These are phyloP conservation scores for Termitomyces sp. DNA, from an alignment of 768 basidiomycete genomes.

Conservation along the genomic window DNA sequence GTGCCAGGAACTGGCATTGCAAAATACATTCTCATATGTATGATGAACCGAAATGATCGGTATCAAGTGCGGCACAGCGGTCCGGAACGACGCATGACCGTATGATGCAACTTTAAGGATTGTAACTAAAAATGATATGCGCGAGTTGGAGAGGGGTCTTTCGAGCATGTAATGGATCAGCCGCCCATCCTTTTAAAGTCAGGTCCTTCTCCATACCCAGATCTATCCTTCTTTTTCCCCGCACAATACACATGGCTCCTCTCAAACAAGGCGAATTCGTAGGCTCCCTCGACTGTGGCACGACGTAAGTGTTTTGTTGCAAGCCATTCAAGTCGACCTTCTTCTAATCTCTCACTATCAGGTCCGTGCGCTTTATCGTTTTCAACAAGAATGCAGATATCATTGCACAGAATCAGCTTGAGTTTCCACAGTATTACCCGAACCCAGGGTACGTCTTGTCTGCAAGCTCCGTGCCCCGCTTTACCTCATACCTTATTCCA, in stretches of 20 bases:
- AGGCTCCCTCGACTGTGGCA: slow-evolving; percentile 91
- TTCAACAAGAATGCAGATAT: slow-evolving; percentile 87
- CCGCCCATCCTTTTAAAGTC: slow-evolving; percentile 8
- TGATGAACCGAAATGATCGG: too few relatives aligned
- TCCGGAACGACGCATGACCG: slow-evolving; percentile 3
- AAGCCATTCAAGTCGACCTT: not conserved
- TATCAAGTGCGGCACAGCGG: slow-evolving; percentile 1
- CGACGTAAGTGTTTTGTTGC: slow-evolving; percentile 61
- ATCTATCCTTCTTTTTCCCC: slow-evolving; percentile 8
- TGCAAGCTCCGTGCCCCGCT: not conserved
- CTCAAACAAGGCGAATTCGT: slow-evolving; percentile 75
- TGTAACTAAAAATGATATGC: slow-evolving; percentile 10
- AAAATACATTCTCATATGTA: too few relatives aligned
- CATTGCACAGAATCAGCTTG: slow-evolving; percentile 82
- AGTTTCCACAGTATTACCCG: slow-evolving; percentile 93
- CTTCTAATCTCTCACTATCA: slow-evolving; percentile 22
- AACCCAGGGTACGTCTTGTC: slow-evolving; percentile 61
- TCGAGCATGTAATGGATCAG: slow-evolving; percentile 4
- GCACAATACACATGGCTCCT: slow-evolving; percentile 17
- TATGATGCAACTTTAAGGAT: not conserved
- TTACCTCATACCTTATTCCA: not conserved
- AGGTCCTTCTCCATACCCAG: not conserved
- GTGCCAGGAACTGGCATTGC: too few relatives aligned
- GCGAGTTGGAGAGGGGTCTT: slow-evolving; percentile 9
- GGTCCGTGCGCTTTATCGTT: slow-evolving; percentile 87